These are phyloP conservation scores for Clarkia xantiana DNA, from an alignment of 345 rosid genomes.

Conservation along the genomic window DNA sequence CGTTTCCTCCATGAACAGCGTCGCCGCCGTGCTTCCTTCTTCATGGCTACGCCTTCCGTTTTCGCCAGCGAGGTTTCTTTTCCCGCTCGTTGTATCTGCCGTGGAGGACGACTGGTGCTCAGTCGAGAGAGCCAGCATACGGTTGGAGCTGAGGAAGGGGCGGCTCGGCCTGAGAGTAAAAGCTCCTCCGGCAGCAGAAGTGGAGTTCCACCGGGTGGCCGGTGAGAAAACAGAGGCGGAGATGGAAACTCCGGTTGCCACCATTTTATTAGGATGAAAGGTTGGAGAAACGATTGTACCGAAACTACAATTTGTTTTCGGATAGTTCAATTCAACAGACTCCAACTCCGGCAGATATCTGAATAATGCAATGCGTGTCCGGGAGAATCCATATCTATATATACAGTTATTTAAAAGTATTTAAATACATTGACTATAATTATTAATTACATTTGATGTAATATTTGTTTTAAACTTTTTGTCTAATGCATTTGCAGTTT, in stretches of 20 bases:
- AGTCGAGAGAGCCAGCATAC: slow-evolving; percentile 9
- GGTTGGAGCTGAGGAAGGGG: background rate
- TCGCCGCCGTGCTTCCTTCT: background rate
- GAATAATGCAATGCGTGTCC: too few species aligned
- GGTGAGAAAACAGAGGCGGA: slow-evolving; percentile 5
- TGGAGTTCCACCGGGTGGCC: slow-evolving; percentile 2
- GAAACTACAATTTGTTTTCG: too few species aligned
- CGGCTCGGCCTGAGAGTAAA: background rate
- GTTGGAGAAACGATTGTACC: too few species aligned
- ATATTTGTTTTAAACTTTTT: too few species aligned
- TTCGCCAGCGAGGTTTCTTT: background rate
- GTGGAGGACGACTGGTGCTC: slow-evolving; percentile 7
- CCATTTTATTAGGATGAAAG: too few species aligned
- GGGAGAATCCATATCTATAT: too few species aligned
- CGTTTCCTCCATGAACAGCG: slow-evolving; percentile 7
- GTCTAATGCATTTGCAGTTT: too few species aligned
- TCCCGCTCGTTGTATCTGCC: background rate
- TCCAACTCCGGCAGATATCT: too few species aligned
- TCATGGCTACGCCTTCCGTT: background rate
- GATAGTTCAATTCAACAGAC: too few species aligned
- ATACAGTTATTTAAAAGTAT: too few species aligned
- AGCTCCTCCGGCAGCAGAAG: background rate
- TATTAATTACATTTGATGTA: too few species aligned
- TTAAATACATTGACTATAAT: too few species aligned
- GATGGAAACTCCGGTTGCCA: slow-evolving; percentile 10